Percentiles rank a stretch among this genome's conserved stretches.
Conservation (phyloP, 2,329 filamentous ascomycete species). For the Aureobasidium vineae region DNA sequence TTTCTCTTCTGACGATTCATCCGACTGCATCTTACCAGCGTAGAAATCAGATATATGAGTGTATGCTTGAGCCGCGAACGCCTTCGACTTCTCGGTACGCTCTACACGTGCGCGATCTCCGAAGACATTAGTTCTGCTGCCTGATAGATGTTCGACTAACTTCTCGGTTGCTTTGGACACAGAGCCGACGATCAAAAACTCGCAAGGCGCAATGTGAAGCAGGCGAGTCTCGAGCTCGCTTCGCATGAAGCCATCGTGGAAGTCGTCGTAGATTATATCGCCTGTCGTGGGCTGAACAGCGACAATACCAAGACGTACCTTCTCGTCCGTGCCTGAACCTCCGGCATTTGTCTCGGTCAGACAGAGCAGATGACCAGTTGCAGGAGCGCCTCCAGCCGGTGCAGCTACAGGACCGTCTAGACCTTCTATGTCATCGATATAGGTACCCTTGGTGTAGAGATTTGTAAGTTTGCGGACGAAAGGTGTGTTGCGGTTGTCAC, state of each 20-base stretch:
- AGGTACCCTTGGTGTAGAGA: conserved; percentile 96
- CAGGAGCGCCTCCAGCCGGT: conserved; percentile 56
- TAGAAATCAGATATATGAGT: conserved; percentile 94
- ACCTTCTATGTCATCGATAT: conserved; percentile 88
- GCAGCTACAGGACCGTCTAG: conserved; percentile 59
- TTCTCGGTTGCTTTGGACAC: conserved; percentile 91
- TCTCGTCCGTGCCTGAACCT: conserved; percentile 82
- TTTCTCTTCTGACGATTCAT: conserved; percentile 40
- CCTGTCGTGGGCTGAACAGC: conserved; percentile 95
- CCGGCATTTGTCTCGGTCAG: conserved; percentile 83
- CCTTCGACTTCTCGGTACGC: conserved; percentile 70
- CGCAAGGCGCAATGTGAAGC: conserved; percentile 91
- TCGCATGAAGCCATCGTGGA: conserved; percentile 97
- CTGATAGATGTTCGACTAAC: conserved; percentile 82
- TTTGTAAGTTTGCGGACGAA: conserved; percentile 93
- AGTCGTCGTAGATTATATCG: conserved; percentile 92
- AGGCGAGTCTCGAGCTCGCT: conserved; percentile 94
- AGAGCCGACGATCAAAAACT: conserved; percentile 89
- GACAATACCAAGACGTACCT: conserved; percentile 84
- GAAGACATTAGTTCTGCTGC: conserved; percentile 85
- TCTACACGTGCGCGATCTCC: conserved; percentile 88
- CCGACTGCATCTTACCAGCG: conserved; percentile 72
- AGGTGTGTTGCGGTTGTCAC: conserved; percentile 88
- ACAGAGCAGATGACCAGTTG: conserved; percentile 86
- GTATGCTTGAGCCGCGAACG: conserved; percentile 77